Conservation (phyloP, 2,329 filamentous ascomycete species). For the Talaromyces rugulosus region DNA sequence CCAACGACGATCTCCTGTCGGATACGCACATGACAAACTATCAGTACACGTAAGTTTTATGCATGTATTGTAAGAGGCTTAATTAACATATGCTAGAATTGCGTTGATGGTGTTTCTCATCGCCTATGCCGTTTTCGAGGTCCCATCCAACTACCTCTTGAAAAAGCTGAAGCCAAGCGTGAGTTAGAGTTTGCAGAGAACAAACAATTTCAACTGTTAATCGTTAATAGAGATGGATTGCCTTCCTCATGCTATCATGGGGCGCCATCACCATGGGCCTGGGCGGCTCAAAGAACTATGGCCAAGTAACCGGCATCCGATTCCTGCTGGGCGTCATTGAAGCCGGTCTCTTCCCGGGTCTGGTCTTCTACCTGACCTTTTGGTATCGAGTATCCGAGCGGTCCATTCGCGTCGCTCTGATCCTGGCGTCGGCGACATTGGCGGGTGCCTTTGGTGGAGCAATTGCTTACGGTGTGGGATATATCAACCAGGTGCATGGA, state of each 20-base stretch:
- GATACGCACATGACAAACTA: conserved; percentile 59
- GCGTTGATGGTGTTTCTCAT: conserved; percentile 47
- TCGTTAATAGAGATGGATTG: conserved; percentile 40
- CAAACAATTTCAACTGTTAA: not conserved
- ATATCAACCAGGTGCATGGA: conserved; percentile 30
- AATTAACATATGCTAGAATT: conserved; percentile 28
- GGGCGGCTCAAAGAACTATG: conserved; percentile 41
- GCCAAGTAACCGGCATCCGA: conserved; percentile 42
- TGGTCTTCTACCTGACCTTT: conserved; percentile 49
- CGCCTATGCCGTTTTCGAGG: conserved; percentile 48
- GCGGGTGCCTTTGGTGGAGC: conserved; percentile 52
- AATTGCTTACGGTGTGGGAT: conserved; percentile 50
- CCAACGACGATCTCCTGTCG: conserved; percentile 58
- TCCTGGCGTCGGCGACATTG: conserved; percentile 53
- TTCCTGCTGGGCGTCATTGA: conserved; percentile 50
- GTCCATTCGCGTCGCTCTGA: conserved; percentile 55
- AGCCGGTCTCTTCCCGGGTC: conserved; percentile 48
- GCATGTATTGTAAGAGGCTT: not conserved
- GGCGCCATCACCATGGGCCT: conserved; percentile 46
- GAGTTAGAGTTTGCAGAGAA: conserved; percentile 7
- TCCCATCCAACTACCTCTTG: conserved; percentile 48
- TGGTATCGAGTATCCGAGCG: conserved; percentile 56
- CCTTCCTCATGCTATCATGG: conserved; percentile 49
- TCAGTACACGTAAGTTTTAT: conserved; percentile 50
- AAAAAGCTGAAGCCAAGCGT: conserved; percentile 46